Percentiles rank a stretch among this genome's conserved stretches.
phyloP scores from a whole-genome alignment of 768 basidiomycete species.

The Agaricus bisporus region DNA sequence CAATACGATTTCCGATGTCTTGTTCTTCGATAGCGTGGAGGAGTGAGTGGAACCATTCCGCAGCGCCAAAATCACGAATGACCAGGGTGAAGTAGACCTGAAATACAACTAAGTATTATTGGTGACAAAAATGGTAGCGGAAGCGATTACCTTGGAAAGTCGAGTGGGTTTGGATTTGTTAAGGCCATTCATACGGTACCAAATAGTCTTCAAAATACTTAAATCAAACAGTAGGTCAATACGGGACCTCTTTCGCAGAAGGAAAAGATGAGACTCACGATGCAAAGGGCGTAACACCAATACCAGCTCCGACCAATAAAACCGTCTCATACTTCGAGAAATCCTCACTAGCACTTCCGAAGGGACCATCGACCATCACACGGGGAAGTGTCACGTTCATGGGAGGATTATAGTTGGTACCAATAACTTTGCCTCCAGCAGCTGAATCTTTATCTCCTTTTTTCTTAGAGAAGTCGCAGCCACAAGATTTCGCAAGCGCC shows the following conservation, averaged over 20 bases:
- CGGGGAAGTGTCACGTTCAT: constrained; percentile 76
- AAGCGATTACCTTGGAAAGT: constrained; percentile 61
- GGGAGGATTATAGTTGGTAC: constrained; percentile 48
- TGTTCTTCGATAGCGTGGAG: constrained; percentile 92
- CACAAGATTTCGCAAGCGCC: constrained; percentile 75
- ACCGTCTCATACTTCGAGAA: constrained; percentile 87
- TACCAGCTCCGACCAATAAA: constrained; percentile 88
- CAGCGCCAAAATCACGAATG: constrained; percentile 85
- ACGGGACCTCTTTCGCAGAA: not conserved
- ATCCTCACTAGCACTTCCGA: constrained; percentile 89
- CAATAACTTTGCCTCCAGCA: constrained; percentile 54
- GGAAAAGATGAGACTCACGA: constrained; percentile 49
- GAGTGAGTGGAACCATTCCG: constrained; percentile 93
- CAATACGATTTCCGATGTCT: constrained; percentile 78
- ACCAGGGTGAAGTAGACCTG: constrained; percentile 92
- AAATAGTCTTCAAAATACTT: constrained; percentile 83
- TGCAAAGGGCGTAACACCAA: constrained; percentile 95
- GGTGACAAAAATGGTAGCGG: not conserved
- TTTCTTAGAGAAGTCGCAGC: constrained; percentile 68
- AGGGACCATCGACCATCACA: constrained; percentile 95
- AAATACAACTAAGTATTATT: not conserved
- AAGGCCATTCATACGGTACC: constrained; percentile 95
- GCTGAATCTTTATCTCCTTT: constrained; percentile 39
- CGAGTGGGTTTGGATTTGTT: constrained; percentile 69
- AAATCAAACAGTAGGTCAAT: constrained; percentile 1